These are phyloP conservation scores for Cystofilobasidium bisporidii DNA, from an alignment of 768 basidiomycete species.

Conservation along the genomic window DNA sequence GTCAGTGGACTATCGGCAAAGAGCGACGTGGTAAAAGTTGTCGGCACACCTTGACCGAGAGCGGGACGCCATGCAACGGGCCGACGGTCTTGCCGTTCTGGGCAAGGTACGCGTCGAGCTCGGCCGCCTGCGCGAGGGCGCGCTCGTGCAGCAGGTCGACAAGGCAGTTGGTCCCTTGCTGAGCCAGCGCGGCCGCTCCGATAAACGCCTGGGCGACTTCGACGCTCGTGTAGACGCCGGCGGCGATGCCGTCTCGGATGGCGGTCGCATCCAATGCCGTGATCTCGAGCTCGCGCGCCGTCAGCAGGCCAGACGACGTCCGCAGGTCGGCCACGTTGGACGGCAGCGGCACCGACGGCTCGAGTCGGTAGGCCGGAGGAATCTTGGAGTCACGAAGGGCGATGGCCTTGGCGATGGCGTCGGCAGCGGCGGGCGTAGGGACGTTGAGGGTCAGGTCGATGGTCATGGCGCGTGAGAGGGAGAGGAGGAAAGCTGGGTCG, in stretches of 20 bases:
- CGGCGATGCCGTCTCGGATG: constrained; percentile 31
- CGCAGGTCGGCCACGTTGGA: background rate
- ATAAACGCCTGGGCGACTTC: constrained; percentile 42
- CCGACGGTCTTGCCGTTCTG: background rate
- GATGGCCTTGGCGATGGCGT: background rate
- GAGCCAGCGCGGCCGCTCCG: constrained; percentile 40
- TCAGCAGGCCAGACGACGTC: background rate
- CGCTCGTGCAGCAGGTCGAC: constrained; percentile 29
- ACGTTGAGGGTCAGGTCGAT: background rate
- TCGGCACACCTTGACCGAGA: constrained; percentile 1
- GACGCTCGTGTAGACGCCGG: constrained; percentile 39
- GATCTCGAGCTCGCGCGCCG: constrained; percentile 37
- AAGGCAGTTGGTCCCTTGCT: constrained; percentile 38
- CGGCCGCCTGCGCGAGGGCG: constrained; percentile 1
- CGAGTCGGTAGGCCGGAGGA: background rate
- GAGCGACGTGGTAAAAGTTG: background rate
- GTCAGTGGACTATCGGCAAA: background rate
- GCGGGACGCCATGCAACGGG: background rate
- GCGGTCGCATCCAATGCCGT: constrained; percentile 38
- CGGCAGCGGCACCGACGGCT: background rate
- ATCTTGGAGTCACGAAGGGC: background rate
- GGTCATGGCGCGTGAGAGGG: background rate
- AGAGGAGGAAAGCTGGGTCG: too few species aligned
- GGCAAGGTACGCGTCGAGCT: background rate
- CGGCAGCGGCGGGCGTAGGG: background rate